Evolutionary conservation across 768 basidiomycete species (phyloP), one percentile per base, ranked within the genome.

Genomic region (Plicaturopsis crispa): DNA sequence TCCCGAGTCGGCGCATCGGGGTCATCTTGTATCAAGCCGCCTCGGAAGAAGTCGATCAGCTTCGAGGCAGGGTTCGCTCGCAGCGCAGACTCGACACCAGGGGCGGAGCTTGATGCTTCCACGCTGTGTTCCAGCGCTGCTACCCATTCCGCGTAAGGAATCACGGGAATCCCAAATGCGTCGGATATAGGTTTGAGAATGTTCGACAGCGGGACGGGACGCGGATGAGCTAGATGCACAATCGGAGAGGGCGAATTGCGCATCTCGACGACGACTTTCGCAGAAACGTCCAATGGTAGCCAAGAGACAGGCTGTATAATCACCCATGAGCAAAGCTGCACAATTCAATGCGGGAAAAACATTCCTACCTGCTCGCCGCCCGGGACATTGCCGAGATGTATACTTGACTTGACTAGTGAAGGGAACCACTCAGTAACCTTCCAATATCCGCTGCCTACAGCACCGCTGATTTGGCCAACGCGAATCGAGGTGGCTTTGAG

Each of bases 371-470:
- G 48, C 30, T 51, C 39, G 20, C 40, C 21, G 20, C 31, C 40
- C 2, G 56, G 52, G 28, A 59, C 38, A 5, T 41, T 43, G 11
- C 45, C 43, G 13, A 59, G 23, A 13, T 47, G 5, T 6, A 34
- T 32, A 8, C 50, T 33, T 17, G 47, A 45, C 33, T 45, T 46
- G 4, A 66, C 54, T 23, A 67, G 45, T 19, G 48, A 42, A 5
- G 66, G 67, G n/a, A 66, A 42, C 53, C 56, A 63, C 26, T 67
- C 60, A 16, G 47, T 40, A 22, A 52, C 47, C 21, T 66, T 62
- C 68, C 67, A 67, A 19, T 50, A 51, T 1, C 68, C 69, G 36
- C 59, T 61, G 1, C 30, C 24, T n/a, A n/a, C n/a, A 12, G 53
- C 55, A 5, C 67, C 61, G 10, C 52, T 50, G 1, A 70, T 46